Base-by-base conservation (phyloP, 495 filamentous ascomycete species). In the Daldinia childiae region DNA sequence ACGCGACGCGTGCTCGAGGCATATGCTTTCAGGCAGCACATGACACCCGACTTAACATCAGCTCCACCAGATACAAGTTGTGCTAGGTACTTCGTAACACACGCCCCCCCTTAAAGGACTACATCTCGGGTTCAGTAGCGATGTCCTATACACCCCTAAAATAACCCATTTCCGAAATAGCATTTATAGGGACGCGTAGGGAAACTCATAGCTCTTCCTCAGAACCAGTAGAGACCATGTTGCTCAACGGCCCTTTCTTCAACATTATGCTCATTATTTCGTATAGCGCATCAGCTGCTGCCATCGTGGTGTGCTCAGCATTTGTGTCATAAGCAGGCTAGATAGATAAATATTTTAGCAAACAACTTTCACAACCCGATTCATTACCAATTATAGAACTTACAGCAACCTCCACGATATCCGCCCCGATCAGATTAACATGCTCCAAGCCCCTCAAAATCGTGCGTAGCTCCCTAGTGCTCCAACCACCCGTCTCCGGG, bases 201-300 rank as follows among this genome's bases (percentile, higher is more conserved):
- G 3, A 45, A 55, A 29, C 50, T 72, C 39, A 78, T 7, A 77
- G 62, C 52, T 78, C 74, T 11, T 66, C 62, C 6, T 64, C 57
- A 12, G 39, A 66, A 14, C 61, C 38, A 17, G 11, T 19, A n/a
- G 48, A 58, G 34, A 78, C 38, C 74, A 75, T 77, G 8, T 74
- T 74, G 62, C 77, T 80, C 15, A 80, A 67, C 30, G 78, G 78
- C 4, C 82, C 82, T 51, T 80, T 81, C 84, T 92, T 93, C 3
- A 94, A 90, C 87, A 94, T 91, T 72, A 92, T 89, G 26, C 90
- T 94, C 84, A 97, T 89, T 69, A 96, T 90, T 82, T 97, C 93
- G 79, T 91, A 97, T 12, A 90, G 87, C 11, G 90, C 87, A 80
- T 95, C 92, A 5, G 93, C 91, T 2, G 92, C 93, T 8, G 91